Conservation (phyloP, 257 asterid genomes). For the Handroanthus guayacan region DNA sequence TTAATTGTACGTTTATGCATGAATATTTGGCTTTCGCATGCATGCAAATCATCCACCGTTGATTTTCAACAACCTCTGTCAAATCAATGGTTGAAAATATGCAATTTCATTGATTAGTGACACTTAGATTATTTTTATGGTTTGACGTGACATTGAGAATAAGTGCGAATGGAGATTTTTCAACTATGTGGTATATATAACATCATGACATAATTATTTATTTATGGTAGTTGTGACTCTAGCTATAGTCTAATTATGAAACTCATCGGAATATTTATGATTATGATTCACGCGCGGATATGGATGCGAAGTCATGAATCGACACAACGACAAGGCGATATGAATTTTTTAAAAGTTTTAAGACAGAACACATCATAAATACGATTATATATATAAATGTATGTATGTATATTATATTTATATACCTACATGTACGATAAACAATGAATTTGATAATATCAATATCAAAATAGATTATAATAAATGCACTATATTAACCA, state of each 20-base stretch:
- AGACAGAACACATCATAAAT: too few relatives aligned
- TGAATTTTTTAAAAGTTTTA: too few relatives aligned
- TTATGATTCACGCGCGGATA: too few relatives aligned
- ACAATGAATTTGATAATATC: too few relatives aligned
- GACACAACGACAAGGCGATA: too few relatives aligned
- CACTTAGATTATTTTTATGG: constrained; percentile 24
- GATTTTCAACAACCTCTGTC: constrained; percentile 42
- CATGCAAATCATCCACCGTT: constrained; percentile 24
- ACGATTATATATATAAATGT: too few relatives aligned
- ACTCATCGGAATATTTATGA: neutral
- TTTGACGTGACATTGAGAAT: constrained; percentile 48
- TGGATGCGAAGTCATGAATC: too few relatives aligned
- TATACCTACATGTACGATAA: too few relatives aligned
- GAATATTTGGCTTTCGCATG: constrained; percentile 37
- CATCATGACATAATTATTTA: neutral
- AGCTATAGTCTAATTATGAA: neutral
- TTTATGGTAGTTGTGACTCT: constrained; percentile 47
- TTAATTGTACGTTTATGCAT: constrained; percentile 28
- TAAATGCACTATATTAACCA: too few relatives aligned
- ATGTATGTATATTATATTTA: too few relatives aligned
- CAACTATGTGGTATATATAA: neutral
- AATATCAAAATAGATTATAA: too few relatives aligned
- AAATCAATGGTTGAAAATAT: constrained; percentile 35
- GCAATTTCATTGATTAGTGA: constrained; percentile 1
- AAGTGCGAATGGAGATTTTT: constrained; percentile 38